phyloP scores from a whole-genome alignment of 257 asterid genomes.

The Eustoma russellianum region DNA sequence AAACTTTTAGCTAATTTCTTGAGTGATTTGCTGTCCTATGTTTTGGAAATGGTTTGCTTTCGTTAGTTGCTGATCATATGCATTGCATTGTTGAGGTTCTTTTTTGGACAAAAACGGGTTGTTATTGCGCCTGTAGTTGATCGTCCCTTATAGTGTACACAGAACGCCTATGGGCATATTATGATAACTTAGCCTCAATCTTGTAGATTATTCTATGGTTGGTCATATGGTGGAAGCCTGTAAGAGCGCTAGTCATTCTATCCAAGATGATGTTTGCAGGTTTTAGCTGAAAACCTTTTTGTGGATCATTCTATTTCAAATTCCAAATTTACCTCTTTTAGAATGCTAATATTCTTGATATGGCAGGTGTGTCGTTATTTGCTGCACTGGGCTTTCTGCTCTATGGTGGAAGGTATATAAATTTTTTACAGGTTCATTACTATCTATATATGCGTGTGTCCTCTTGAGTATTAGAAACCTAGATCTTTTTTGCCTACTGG shows the following conservation, averaged over 20 bases:
- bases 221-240: conserved; percentile 84
- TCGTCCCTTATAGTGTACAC: no score
- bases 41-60: no score
- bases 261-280: conserved; percentile 98
- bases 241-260: conserved; percentile 43
- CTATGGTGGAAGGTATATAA: conserved; percentile 87
- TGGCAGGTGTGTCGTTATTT: conserved; percentile 75
- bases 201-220: conserved; percentile 76
- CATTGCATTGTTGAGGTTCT: no score
- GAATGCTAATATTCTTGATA: conserved; percentile 19
- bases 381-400: conserved; percentile 94
- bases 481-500: no score
- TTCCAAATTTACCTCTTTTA: conserved; percentile 3
- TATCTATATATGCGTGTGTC: no score
- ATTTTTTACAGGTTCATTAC: not conserved
- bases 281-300: conserved; percentile 9
- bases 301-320: not conserved
- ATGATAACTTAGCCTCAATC: conserved; percentile 13
- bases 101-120: no score
- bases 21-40: no score
- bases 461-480: no score
- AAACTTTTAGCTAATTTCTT: not conserved
- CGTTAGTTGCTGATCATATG: no score
- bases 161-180: not conserved
- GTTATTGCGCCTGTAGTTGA: no score